Percentiles rank a stretch among this genome's conserved stretches.
Evolutionary conservation across 2,329 filamentous ascomycete species (phyloP).

Genomic region (Cladosporium oxysporum): DNA sequence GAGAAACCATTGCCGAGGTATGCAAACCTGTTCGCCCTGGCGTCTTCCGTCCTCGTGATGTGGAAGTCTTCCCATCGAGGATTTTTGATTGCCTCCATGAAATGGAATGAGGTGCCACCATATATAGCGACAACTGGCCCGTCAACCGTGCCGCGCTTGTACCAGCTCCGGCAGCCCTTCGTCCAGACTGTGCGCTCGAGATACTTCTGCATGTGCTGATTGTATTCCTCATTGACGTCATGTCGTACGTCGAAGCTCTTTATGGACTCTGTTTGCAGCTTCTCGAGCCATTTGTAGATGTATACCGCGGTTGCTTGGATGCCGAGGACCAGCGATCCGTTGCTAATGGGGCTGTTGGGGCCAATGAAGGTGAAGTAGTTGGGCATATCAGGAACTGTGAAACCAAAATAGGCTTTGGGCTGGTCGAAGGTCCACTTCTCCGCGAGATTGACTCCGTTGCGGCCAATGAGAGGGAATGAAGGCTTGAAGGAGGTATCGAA

Average conservation of each 20-base stretch:
- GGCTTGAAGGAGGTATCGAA: slow-evolving; percentile 42
- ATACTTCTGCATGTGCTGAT: slow-evolving; percentile 50
- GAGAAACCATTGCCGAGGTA: slow-evolving; percentile 11
- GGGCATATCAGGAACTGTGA: slow-evolving; percentile 34
- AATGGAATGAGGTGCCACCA: slow-evolving; percentile 13
- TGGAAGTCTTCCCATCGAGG: slow-evolving; percentile 10
- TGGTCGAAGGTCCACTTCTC: slow-evolving; percentile 31
- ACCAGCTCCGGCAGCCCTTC: slow-evolving; percentile 56
- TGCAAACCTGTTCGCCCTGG: not conserved
- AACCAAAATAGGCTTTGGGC: slow-evolving; percentile 32
- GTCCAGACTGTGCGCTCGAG: slow-evolving; percentile 53
- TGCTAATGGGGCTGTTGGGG: slow-evolving; percentile 22
- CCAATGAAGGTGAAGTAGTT: slow-evolving; percentile 31
- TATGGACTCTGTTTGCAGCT: slow-evolving; percentile 23
- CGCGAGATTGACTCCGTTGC: slow-evolving; percentile 33
- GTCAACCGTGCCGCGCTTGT: slow-evolving; percentile 48
- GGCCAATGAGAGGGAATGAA: slow-evolving; percentile 40
- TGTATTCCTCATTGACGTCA: slow-evolving; percentile 51
- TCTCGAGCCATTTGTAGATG: slow-evolving; percentile 24
- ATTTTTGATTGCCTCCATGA: slow-evolving; percentile 13
- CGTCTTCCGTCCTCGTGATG: slow-evolving; percentile 1
- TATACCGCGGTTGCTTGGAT: slow-evolving; percentile 22
- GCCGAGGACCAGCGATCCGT: slow-evolving; percentile 19
- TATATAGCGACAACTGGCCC: slow-evolving; percentile 33
- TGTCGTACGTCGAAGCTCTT: slow-evolving; percentile 47